Conservation (phyloP, 805 yeast species). For the Sugiyamaella lignohabitans region DNA sequence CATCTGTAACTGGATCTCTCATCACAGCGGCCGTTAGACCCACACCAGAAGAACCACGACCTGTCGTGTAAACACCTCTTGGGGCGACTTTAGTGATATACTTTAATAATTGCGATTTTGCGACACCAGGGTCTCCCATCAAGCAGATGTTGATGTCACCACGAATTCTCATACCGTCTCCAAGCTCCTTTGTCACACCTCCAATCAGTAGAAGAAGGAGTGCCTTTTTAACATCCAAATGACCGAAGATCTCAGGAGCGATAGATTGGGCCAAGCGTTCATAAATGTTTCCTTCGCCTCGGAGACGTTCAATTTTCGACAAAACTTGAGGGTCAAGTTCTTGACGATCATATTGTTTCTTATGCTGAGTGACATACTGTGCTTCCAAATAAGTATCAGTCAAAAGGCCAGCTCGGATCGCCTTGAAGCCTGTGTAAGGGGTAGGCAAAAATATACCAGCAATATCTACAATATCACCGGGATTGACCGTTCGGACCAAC, state of each 20-base stretch:
- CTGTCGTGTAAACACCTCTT: slow-evolving; percentile 94
- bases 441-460: slow-evolving; percentile 89
- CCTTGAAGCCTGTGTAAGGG: slow-evolving; percentile 94
- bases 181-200: slow-evolving; percentile 90
- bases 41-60: slow-evolving; percentile 98
- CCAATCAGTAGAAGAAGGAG: slow-evolving; percentile 79
- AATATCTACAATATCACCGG: slow-evolving; percentile 93
- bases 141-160: slow-evolving; percentile 94
- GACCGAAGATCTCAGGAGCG: slow-evolving; percentile 97
- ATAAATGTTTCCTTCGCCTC: slow-evolving; percentile 63
- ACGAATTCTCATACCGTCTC: slow-evolving; percentile 95
- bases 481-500: slow-evolving; percentile 75
- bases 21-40: slow-evolving; percentile 98
- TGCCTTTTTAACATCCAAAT: slow-evolving; percentile 88
- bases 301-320: slow-evolving; percentile 48
- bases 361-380: slow-evolving; percentile 79
- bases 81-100: slow-evolving; percentile 91
- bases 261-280: slow-evolving; percentile 76
- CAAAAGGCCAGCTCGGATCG: slow-evolving; percentile 82
- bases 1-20: slow-evolving; percentile 99
- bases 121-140: slow-evolving; percentile 99
- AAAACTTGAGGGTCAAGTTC: slow-evolving; percentile 53
- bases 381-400: slow-evolving; percentile 93
- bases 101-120: slow-evolving; percentile 91
- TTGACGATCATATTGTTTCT: slow-evolving; percentile 70